These are phyloP conservation scores for Globisporangium polare DNA, from an alignment of 352 stramenopile genomes.

Conservation along the genomic window DNA sequence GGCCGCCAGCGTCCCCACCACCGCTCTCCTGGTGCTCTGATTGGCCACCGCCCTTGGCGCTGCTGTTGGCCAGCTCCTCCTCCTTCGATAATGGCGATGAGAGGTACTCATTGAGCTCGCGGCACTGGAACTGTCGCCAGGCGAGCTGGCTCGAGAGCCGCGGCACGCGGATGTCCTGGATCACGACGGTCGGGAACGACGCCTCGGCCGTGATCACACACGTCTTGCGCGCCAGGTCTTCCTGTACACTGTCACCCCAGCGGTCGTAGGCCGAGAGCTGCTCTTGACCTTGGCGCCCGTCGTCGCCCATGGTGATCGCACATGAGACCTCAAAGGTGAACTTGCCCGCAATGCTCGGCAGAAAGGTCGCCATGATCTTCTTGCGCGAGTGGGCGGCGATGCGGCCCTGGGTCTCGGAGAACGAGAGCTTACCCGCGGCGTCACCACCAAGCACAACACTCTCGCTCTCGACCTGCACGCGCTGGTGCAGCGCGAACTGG, in stretches of 20 bases:
- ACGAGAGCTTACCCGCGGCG: slow-evolving; percentile 28
- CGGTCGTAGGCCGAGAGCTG: slow-evolving; percentile 20
- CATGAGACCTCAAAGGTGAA: slow-evolving; percentile 79
- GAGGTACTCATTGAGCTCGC: slow-evolving; percentile 70
- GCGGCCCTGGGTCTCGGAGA: slow-evolving; percentile 55
- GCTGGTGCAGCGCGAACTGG: slow-evolving; percentile 40
- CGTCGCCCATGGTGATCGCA: slow-evolving; percentile 22
- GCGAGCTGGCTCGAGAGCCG: slow-evolving; percentile 42
- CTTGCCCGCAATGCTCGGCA: slow-evolving; percentile 47
- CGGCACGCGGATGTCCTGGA: slow-evolving; percentile 78
- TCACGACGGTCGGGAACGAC: slow-evolving; percentile 84
- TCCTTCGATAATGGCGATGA: slow-evolving; percentile 40
- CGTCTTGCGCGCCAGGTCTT: slow-evolving; percentile 1
- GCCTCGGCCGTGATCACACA: slow-evolving; percentile 65
- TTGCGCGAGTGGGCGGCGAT: slow-evolving; percentile 77
- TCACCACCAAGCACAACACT: background rate
- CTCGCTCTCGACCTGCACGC: slow-evolving; percentile 21
- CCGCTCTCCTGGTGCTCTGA: slow-evolving; percentile 17
- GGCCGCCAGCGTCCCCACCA: background rate
- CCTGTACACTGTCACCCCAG: slow-evolving; percentile 9
- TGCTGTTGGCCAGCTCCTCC: slow-evolving; percentile 29
- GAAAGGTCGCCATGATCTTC: slow-evolving; percentile 76
- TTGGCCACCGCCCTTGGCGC: background rate
- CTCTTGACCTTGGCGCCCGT: background rate
- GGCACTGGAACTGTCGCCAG: slow-evolving; percentile 74